A percentile compares a stretch with the other conserved stretches of the same genome.
These are phyloP conservation scores for Mycena galericulata DNA, from an alignment of 768 basidiomycete species.

Conservation along the genomic window DNA sequence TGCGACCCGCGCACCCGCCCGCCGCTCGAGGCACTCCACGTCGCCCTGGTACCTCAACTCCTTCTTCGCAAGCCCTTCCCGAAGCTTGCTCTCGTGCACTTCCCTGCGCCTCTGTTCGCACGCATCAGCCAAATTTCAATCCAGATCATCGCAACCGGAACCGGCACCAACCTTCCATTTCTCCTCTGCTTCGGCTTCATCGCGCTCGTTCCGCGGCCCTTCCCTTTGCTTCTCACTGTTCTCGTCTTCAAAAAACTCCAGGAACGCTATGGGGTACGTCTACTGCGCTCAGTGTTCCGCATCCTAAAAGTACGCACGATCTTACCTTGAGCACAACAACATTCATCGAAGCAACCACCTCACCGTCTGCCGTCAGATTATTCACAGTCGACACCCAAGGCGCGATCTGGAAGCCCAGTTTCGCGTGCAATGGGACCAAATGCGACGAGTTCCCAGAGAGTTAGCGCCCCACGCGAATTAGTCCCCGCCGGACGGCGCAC, in stretches of 20 bases:
- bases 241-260: conserved; percentile 71
- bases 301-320: conserved; percentile 1
- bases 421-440: conserved; percentile 88
- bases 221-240: conserved; percentile 62
- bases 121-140: conserved; percentile 2
- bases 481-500: conserved; percentile 74
- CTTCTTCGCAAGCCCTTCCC: conserved; percentile 67
- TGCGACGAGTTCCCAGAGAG: conserved; percentile 89
- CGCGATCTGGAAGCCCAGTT: conserved; percentile 79
- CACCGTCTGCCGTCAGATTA: conserved; percentile 87
- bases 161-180: conserved; percentile 74
- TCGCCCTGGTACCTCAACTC: conserved; percentile 66
- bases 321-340: conserved; percentile 75
- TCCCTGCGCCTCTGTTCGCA: conserved; percentile 67
- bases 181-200: conserved; percentile 71
- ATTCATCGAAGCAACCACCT: conserved; percentile 79
- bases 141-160: conserved; percentile 8
- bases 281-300: conserved; percentile 40
- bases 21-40: conserved; percentile 72
- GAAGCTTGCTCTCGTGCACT: conserved; percentile 67
- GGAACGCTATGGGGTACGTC: conserved; percentile 81
- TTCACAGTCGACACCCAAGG: conserved; percentile 82
- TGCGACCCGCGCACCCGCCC: conserved; percentile 60
- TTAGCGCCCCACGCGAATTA: conserved; percentile 83
- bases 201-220: conserved; percentile 76